Conservation (phyloP, 805 yeast genomes). For the Candida krabiensis region DNA sequence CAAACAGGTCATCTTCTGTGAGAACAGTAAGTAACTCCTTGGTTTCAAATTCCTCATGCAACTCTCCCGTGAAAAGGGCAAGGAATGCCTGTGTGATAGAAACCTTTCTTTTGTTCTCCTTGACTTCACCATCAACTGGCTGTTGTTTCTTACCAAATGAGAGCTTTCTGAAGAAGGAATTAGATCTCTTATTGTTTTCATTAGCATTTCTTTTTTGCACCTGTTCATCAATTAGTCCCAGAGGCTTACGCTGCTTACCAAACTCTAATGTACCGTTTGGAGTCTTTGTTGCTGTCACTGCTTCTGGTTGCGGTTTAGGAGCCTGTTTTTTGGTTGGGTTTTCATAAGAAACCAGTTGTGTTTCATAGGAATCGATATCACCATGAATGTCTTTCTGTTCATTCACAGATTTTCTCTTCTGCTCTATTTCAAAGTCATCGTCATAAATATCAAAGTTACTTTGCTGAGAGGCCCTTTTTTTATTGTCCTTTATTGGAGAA, state of each 20-base stretch:
- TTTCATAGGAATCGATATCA: slow-evolving; percentile 1
- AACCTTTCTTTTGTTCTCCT: slow-evolving; percentile 19
- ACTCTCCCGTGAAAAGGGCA: slow-evolving; percentile 38
- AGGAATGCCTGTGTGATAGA: slow-evolving; percentile 35
- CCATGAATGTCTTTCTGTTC: not conserved
- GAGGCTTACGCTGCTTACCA: slow-evolving; percentile 24
- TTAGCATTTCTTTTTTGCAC: slow-evolving; percentile 12
- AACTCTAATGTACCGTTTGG: slow-evolving; percentile 15
- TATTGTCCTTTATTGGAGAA: slow-evolving; percentile 34
- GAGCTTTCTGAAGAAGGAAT: slow-evolving; percentile 45
- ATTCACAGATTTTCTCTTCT: not conserved
- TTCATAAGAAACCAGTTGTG: slow-evolving; percentile 1
- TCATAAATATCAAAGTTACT: slow-evolving; percentile 25
- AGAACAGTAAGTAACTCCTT: slow-evolving; percentile 34
- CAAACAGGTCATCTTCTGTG: slow-evolving; percentile 56
- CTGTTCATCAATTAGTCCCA: slow-evolving; percentile 24
- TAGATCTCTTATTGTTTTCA: slow-evolving; percentile 19
- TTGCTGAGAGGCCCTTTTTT: slow-evolving; percentile 20
- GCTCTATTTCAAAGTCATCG: slow-evolving; percentile 22
- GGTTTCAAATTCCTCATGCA: slow-evolving; percentile 27
- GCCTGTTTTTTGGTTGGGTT: not conserved
- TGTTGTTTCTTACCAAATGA: slow-evolving; percentile 51
- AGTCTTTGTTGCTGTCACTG: slow-evolving; percentile 14
- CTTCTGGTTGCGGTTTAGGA: slow-evolving; percentile 3
- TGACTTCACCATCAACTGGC: slow-evolving; percentile 6